phyloP scores from a whole-genome alignment of 768 basidiomycete species.

The Ramaria sp. region DNA sequence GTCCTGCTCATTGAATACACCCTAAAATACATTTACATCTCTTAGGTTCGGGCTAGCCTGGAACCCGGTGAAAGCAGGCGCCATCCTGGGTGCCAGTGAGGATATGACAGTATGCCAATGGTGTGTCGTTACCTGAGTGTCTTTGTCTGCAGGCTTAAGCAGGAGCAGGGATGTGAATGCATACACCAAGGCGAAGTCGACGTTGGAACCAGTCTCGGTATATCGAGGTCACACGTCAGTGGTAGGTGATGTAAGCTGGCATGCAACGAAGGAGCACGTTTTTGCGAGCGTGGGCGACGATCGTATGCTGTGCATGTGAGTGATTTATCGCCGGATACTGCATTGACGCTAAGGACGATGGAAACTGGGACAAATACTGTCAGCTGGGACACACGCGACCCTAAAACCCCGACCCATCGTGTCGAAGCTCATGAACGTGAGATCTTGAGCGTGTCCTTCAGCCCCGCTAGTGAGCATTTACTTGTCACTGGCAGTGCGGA shows the following conservation, averaged over 20 bases:
- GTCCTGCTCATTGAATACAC: not conserved
- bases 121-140: constrained; percentile 30
- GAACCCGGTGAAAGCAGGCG: constrained; percentile 76
- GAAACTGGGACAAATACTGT: not conserved
- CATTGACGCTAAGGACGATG: constrained; percentile 5
- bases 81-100: constrained; percentile 86
- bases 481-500: constrained; percentile 89
- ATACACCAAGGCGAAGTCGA: constrained; percentile 67
- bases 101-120: constrained; percentile 95
- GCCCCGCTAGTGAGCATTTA: constrained; percentile 67
- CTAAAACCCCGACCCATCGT: constrained; percentile 53
- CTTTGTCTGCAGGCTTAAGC: not conserved
- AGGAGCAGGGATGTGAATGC: constrained; percentile 77
- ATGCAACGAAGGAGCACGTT: constrained; percentile 65
- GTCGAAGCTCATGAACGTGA: constrained; percentile 85
- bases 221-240: constrained; percentile 87
- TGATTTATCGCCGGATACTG: constrained; percentile 8
- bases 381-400: constrained; percentile 93
- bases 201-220: constrained; percentile 73
- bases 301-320: constrained; percentile 86
- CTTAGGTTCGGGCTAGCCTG: constrained; percentile 85
- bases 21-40: not conserved
- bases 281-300: constrained; percentile 97
- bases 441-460: constrained; percentile 86
- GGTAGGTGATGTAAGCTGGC: constrained; percentile 98